Evolutionary conservation across 805 yeast genomes (phyloP).

Genomic region (Dipodascus albidus): DNA sequence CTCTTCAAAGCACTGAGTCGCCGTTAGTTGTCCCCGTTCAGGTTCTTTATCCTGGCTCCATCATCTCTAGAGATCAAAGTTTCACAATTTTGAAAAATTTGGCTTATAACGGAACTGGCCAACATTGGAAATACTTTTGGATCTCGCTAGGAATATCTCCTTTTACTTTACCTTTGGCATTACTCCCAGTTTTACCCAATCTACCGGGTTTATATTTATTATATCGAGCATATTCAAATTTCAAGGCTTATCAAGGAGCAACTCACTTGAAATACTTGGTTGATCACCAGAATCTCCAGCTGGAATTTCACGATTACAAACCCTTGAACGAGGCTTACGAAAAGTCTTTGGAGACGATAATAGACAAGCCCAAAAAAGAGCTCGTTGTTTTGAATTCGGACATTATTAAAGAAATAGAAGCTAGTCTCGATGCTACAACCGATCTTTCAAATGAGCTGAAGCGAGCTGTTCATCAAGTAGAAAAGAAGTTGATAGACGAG

Average conservation of each 20-base stretch:
- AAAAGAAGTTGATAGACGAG: slow-evolving; percentile 6
- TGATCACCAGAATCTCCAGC: slow-evolving; percentile 30
- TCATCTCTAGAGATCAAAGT: slow-evolving; percentile 25
- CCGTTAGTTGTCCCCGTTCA: slow-evolving; percentile 20
- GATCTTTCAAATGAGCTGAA: slow-evolving; percentile 18
- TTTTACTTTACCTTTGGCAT: slow-evolving; percentile 63
- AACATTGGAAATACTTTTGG: slow-evolving; percentile 46
- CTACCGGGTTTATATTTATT: slow-evolving; percentile 82
- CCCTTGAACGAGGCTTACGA: slow-evolving; percentile 12
- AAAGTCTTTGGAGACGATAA: background rate
- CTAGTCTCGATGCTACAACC: slow-evolving; percentile 28
- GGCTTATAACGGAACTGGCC: slow-evolving; percentile 33
- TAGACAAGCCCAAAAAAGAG: slow-evolving; percentile 1
- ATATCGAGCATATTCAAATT: slow-evolving; percentile 75
- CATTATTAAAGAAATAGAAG: slow-evolving; percentile 35
- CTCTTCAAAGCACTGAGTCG: slow-evolving; percentile 5
- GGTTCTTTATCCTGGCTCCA: slow-evolving; percentile 38
- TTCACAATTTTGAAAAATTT: slow-evolving; percentile 31
- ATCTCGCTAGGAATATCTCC: slow-evolving; percentile 56
- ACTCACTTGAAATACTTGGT: slow-evolving; percentile 50
- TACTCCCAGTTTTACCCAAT: slow-evolving; percentile 81
- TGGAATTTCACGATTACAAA: slow-evolving; percentile 13
- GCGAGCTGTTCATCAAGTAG: slow-evolving; percentile 18
- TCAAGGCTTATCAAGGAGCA: slow-evolving; percentile 68
- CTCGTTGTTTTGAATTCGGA: slow-evolving; percentile 31